Conservation (phyloP, 202 grass and related monocot genomes). For the Elaeis oleifera region DNA sequence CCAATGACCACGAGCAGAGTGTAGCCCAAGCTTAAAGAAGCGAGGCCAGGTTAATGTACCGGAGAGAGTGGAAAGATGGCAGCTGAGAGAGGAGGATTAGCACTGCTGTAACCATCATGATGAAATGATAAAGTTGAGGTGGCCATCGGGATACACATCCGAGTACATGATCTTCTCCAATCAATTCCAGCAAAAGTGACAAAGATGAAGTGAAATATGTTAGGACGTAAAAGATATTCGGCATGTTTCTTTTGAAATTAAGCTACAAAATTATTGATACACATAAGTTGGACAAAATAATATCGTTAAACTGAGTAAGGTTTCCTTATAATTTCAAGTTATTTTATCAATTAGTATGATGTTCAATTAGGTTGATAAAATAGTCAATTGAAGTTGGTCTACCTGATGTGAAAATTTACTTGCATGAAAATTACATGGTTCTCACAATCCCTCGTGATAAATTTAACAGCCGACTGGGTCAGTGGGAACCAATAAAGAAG, state of each 20-base stretch:
- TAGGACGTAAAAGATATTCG: too few species aligned
- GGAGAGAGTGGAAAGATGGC: constrained; percentile 91
- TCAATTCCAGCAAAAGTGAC: not conserved
- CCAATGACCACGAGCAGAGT: constrained; percentile 59
- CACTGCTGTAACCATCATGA: constrained; percentile 65
- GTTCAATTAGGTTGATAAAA: too few species aligned
- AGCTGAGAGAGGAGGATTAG: constrained; percentile 81
- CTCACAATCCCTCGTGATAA: too few species aligned
- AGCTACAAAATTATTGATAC: not conserved
- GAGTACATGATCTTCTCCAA: constrained; percentile 86
- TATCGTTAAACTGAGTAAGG: too few species aligned
- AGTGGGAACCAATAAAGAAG: too few species aligned
- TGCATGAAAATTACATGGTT: too few species aligned
- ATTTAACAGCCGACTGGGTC: too few species aligned
- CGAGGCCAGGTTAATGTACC: constrained; percentile 79
- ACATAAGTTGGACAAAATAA: too few species aligned
- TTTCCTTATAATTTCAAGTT: too few species aligned
- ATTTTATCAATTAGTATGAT: too few species aligned
- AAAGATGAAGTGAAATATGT: not conserved
- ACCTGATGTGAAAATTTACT: too few species aligned
- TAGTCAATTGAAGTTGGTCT: too few species aligned
- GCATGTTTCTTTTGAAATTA: not conserved
- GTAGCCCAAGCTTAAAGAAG: constrained; percentile 77
- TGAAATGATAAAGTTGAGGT: constrained; percentile 83
- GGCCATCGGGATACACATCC: constrained; percentile 54